Evolutionary conservation across 768 basidiomycete genomes (phyloP).

Genomic region (Saitozyma podzolica): DNA sequence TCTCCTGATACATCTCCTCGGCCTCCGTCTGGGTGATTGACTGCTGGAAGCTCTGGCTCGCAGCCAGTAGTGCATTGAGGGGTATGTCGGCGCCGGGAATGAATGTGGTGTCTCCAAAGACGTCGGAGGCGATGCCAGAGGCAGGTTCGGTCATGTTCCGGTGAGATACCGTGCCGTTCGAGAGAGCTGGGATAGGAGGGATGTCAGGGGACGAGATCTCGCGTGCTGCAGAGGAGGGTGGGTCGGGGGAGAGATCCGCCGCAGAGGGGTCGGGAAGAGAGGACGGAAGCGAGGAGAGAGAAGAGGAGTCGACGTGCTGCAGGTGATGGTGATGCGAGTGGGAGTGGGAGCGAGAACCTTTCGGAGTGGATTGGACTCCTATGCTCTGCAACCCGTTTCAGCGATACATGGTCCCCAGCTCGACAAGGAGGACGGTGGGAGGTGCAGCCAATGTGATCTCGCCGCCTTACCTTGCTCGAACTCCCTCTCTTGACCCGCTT

Average conservation of each 20-base stretch:
- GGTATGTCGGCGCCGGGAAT: not conserved
- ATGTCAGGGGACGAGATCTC: not conserved
- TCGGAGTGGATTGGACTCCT: conserved; percentile 6
- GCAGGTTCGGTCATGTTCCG: not conserved
- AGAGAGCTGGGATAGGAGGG: not conserved
- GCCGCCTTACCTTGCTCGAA: not conserved
- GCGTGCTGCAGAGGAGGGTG: not conserved
- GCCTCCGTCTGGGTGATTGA: too few relatives aligned
- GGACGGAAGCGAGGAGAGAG: not conserved
- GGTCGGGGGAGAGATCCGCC: not conserved
- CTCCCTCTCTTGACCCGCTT: conserved; percentile 7
- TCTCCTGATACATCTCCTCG: too few relatives aligned
- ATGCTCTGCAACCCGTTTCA: conserved; percentile 1
- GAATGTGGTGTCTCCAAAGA: not conserved
- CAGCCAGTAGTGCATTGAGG: too few relatives aligned
- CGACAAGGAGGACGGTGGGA: too few relatives aligned
- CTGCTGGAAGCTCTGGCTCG: too few relatives aligned
- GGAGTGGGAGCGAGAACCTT: not conserved
- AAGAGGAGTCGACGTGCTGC: too few relatives aligned
- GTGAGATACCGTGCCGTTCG: not conserved
- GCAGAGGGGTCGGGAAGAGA: not conserved
- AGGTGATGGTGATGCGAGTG: too few relatives aligned
- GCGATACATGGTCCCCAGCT: not conserved
- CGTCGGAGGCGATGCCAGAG: not conserved
- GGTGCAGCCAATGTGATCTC: not conserved